Conservation (phyloP, 208 protist species). For the Trypanosoma scelopori region DNA sequence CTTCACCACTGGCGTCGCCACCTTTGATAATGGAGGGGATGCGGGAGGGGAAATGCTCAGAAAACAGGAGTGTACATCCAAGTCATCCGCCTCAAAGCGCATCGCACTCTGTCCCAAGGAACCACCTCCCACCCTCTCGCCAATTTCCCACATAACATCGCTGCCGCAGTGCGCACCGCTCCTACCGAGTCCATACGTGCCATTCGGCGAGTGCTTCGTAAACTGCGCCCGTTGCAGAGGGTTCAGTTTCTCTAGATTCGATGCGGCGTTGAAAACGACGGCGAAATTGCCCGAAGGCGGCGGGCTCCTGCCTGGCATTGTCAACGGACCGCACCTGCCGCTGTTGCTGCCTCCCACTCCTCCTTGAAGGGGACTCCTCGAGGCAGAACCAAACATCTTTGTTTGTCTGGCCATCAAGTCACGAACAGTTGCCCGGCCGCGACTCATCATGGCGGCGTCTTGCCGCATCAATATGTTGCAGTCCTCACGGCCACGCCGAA, state of each 20-base stretch:
- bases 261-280: background rate
- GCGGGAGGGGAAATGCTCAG: background rate
- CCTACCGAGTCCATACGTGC: conserved; percentile 8
- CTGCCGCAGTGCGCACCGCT: background rate
- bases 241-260: conserved; percentile 3
- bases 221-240: conserved; percentile 20
- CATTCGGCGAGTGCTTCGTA: conserved; percentile 15
- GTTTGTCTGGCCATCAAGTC: conserved; percentile 3
- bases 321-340: background rate
- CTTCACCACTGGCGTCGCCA: background rate
- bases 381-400: conserved; percentile 16
- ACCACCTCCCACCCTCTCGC: background rate
- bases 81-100: background rate
- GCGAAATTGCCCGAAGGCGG: background rate
- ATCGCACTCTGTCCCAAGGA: background rate
- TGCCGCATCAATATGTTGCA: background rate
- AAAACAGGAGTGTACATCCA: no score
- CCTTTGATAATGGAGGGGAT: conserved; percentile 4
- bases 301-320: background rate
- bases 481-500: background rate
- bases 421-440: conserved; percentile 1
- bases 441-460: conserved; percentile 3
- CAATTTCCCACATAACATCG: background rate
- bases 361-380: background rate
- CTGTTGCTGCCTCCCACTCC: background rate